phyloP scores from a whole-genome alignment of 345 rosid genomes.

The Eucalyptus melliodora region DNA sequence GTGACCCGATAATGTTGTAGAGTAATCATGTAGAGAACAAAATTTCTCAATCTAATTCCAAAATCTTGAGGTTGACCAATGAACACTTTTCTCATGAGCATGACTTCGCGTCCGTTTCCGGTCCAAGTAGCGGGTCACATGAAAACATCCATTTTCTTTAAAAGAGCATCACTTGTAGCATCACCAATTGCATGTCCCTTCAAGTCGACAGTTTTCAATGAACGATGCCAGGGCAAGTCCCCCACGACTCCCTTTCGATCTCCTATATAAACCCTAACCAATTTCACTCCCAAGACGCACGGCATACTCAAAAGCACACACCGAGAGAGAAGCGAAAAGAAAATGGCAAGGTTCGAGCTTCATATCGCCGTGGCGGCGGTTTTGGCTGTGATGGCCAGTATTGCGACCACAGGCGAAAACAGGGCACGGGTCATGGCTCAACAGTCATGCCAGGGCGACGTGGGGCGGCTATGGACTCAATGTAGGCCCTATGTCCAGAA shows the following conservation, averaged over 20 bases:
- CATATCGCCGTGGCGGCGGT: background rate
- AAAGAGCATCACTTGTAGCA: background rate
- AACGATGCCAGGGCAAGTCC: background rate
- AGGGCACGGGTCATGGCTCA: background rate
- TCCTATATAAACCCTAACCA: background rate
- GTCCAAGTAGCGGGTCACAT: background rate
- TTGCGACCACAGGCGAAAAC: background rate
- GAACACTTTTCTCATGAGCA: background rate
- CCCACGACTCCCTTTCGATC: background rate
- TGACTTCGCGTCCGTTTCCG: background rate
- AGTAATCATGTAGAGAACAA: background rate
- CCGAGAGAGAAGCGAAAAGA: background rate
- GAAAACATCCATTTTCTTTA: background rate
- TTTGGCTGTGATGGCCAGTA: background rate
- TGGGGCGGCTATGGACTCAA: background rate
- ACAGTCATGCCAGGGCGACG: background rate
- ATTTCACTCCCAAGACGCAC: background rate
- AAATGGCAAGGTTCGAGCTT: background rate
- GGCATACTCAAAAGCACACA: background rate
- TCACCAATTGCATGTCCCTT: background rate
- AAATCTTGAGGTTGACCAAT: background rate
- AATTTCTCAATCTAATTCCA: background rate
- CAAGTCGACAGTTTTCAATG: background rate
- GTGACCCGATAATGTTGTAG: no score
- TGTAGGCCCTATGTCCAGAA: slow-evolving; percentile 1